phyloP scores from a whole-genome alignment of 2,329 filamentous ascomycete species.

The Harringtonia lauricola region DNA sequence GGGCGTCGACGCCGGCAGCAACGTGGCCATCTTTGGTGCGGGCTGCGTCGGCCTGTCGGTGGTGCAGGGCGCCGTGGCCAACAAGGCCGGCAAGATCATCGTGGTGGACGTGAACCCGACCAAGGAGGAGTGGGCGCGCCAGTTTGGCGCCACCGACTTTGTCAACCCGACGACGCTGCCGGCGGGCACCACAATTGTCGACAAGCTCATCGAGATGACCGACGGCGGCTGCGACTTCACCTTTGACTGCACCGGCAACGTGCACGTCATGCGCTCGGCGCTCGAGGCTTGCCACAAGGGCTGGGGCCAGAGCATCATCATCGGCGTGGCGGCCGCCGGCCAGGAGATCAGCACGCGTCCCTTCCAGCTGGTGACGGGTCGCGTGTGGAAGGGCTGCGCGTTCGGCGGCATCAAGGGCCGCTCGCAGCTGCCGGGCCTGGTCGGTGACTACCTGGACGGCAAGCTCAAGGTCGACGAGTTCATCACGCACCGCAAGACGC shows the following conservation, averaged over 20 bases:
- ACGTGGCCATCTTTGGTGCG: constrained; percentile 85
- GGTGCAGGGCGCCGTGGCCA: constrained; percentile 83
- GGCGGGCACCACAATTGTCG: constrained; percentile 69
- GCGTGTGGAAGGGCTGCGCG: constrained; percentile 95
- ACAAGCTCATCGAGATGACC: constrained; percentile 93
- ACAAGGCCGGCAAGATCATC: constrained; percentile 70
- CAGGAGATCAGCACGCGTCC: constrained; percentile 87
- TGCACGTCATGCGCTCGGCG: constrained; percentile 88
- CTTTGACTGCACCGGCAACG: constrained; percentile 97
- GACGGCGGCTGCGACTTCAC: constrained; percentile 98
- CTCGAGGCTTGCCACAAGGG: constrained; percentile 99
- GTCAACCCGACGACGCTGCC: constrained; percentile 77
- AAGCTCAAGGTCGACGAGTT: constrained; percentile 98
- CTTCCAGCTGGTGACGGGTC: constrained; percentile 96
- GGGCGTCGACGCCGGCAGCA: constrained; percentile 80
- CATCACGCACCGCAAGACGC: constrained; percentile 86
- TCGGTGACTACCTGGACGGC: constrained; percentile 80
- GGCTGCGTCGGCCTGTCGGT: constrained; percentile 94
- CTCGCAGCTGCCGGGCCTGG: constrained; percentile 76
- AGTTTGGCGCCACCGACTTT: constrained; percentile 95
- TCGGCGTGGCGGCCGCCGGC: constrained; percentile 90
- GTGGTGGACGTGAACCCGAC: constrained; percentile 66
- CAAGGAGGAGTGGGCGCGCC: constrained; percentile 86
- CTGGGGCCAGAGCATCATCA: constrained; percentile 96
- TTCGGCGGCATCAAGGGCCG: constrained; percentile 98